Evolutionary conservation across 306 rosid species (phyloP).

Genomic region (Ziziphus jujuba): DNA sequence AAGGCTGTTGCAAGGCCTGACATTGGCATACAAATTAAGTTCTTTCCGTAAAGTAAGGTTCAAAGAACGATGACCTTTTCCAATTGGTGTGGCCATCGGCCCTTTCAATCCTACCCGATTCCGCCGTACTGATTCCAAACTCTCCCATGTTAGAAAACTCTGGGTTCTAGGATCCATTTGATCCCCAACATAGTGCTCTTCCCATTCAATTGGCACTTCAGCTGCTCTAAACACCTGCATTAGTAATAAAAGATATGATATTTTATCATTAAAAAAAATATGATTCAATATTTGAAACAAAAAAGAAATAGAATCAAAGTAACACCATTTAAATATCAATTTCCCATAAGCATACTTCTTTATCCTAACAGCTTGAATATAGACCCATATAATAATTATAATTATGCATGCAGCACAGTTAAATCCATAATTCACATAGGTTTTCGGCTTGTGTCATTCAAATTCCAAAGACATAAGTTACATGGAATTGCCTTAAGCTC

Average conservation of each 20-base stretch:
- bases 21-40: conserved; percentile 94
- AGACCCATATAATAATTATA: too few species aligned
- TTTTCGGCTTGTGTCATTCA: too few species aligned
- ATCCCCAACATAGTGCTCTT: conserved; percentile 83
- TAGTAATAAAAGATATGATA: background rate
- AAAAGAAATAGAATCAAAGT: background rate
- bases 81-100: conserved; percentile 99
- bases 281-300: background rate
- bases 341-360: too few species aligned
- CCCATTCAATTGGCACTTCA: conserved; percentile 93
- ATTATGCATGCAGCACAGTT: too few species aligned
- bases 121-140: conserved; percentile 80
- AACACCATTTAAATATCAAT: too few species aligned
- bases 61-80: conserved; percentile 95
- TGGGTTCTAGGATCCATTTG: conserved; percentile 87
- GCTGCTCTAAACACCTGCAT: conserved; percentile 70
- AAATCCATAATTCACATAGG: too few species aligned
- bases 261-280: too few species aligned
- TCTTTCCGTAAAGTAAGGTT: conserved; percentile 97
- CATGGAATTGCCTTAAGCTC: too few species aligned
- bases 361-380: too few species aligned
- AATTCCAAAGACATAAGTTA: too few species aligned
- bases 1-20: conserved; percentile 92
- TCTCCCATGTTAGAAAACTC: conserved; percentile 96
- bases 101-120: conserved; percentile 96